Conservation (phyloP, 1,284 basidiomycete species). For the Boletus sp. region DNA sequence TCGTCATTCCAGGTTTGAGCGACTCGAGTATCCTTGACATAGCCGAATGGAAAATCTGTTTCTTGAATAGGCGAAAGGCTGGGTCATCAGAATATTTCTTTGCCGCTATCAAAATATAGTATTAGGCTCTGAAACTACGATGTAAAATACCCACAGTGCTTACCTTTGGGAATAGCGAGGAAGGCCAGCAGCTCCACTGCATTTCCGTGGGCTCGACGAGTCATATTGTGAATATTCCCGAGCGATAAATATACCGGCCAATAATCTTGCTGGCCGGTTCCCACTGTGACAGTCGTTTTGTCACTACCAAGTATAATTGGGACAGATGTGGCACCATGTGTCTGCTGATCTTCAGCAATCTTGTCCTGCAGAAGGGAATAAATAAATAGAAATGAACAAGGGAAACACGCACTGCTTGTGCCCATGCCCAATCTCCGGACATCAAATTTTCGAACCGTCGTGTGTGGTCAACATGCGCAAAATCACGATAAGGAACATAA, state of each 20-base stretch:
- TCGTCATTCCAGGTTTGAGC: too few relatives aligned
- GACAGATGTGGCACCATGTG: background rate
- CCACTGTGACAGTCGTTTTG: background rate
- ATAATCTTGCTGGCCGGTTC: background rate
- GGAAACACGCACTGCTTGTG: background rate
- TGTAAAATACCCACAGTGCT: background rate
- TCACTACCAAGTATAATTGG: background rate
- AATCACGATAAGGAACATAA: slow-evolving; percentile 21
- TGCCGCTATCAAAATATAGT: background rate
- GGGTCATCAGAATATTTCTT: too few relatives aligned
- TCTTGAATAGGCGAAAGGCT: too few relatives aligned
- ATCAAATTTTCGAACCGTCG: background rate
- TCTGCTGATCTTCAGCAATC: background rate
- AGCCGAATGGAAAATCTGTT: too few relatives aligned
- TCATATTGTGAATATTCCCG: background rate
- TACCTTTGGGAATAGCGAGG: background rate
- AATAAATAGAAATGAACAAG: background rate
- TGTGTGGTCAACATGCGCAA: background rate
- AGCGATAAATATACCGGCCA: background rate
- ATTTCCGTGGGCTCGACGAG: background rate
- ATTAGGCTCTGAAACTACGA: background rate
- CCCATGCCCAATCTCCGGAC: background rate
- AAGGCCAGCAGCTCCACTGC: background rate
- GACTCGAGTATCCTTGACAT: too few relatives aligned
- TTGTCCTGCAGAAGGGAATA: background rate